phyloP scores from a whole-genome alignment of 306 rosid genomes.

The Morella rubra region DNA sequence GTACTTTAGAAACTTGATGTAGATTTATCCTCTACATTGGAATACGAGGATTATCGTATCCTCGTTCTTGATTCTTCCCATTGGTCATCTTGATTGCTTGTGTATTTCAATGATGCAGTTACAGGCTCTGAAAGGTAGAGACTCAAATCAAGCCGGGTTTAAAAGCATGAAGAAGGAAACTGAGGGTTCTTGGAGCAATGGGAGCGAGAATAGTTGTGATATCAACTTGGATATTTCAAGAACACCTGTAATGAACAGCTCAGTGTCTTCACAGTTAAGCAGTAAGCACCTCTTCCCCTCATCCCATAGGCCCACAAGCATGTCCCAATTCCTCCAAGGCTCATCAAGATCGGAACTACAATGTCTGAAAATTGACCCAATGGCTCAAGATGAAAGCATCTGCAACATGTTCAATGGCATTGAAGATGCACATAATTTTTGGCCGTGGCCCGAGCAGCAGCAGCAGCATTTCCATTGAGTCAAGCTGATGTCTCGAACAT shows the following conservation, averaged over 20 bases:
- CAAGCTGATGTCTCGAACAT: background rate
- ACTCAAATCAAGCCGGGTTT: conserved; percentile 36
- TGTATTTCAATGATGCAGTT: conserved; percentile 45
- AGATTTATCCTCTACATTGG: conserved; percentile 27
- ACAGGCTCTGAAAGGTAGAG: conserved; percentile 49
- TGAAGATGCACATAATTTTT: conserved; percentile 70
- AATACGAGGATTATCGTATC: conserved; percentile 8
- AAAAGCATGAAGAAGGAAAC: conserved; percentile 50
- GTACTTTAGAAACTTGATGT: background rate
- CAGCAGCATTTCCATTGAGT: conserved; percentile 58
- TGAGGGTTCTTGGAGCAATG: conserved; percentile 82
- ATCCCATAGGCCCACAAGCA: conserved; percentile 50
- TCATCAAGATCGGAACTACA: conserved; percentile 64
- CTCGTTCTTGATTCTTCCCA: conserved; percentile 6
- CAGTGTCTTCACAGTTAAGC: conserved; percentile 42
- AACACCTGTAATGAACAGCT: conserved; percentile 51
- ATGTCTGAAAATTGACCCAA: conserved; percentile 30
- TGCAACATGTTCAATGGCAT: conserved; percentile 67
- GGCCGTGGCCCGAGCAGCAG: conserved; percentile 86
- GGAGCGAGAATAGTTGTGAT: conserved; percentile 78
- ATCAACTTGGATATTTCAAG: conserved; percentile 71
- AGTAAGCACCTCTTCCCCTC: conserved; percentile 48
- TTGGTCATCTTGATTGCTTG: conserved; percentile 11
- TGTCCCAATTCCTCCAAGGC: conserved; percentile 76
- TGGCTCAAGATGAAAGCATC: conserved; percentile 60